Conservation (phyloP, 345 rosid species). For the Rhizophora apiculata region DNA sequence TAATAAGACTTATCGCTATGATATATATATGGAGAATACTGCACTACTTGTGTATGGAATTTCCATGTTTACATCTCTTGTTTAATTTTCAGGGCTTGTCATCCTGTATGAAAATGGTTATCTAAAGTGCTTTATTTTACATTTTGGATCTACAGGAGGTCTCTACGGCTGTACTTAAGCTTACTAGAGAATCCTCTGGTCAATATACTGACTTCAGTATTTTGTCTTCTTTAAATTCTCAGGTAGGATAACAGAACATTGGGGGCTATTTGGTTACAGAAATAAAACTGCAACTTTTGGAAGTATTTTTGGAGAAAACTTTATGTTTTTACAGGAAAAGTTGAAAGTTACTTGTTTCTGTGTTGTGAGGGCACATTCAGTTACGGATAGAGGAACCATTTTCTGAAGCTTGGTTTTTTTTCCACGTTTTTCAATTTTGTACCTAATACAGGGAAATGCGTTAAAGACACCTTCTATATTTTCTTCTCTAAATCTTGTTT, state of each 20-base stretch:
- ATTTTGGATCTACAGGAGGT: conserved; percentile 60
- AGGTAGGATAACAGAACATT: conserved; percentile 43
- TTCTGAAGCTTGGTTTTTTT: too few species aligned
- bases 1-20: neutral
- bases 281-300: neutral
- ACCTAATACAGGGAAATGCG: too few species aligned
- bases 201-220: conserved; percentile 76
- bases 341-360: too few species aligned
- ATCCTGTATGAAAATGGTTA: neutral
- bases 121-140: neutral
- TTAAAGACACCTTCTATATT: too few species aligned
- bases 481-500: too few species aligned
- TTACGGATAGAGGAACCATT: too few species aligned
- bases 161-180: conserved; percentile 68
- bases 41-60: neutral
- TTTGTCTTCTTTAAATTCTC: conserved; percentile 94
- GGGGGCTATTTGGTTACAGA: conserved; percentile 1
- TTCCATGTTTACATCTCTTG: neutral
- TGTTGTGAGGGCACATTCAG: too few species aligned
- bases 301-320: neutral
- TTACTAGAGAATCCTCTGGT: conserved; percentile 71
- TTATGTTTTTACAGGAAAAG: conserved; percentile 3
- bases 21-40: too few species aligned
- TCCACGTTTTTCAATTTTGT: too few species aligned
- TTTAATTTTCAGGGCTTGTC: neutral